Base-by-base conservation (phyloP, 129 eudicot species). In the Flaveria bidentis region DNA sequence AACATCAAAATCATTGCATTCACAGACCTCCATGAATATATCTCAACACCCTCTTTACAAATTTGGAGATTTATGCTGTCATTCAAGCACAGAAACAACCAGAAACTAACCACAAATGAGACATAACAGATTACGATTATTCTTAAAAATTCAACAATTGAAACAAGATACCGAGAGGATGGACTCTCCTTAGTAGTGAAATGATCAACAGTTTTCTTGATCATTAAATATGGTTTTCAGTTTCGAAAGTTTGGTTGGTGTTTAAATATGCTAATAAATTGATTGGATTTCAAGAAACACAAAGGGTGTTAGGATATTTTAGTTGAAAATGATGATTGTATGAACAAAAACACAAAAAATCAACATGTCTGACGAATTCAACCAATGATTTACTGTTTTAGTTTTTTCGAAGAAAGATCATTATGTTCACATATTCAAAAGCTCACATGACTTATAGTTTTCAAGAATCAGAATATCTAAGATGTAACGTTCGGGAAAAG, bases 161-260 rank as follows among this genome's bases (percentile, higher is more conserved):
- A 49, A 11, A 11, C n/a, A 49, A 49, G 14, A 49, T 49, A 11
- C 17, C 5, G 4, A 16, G 33, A 28, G 33, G 33, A 28, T 3
- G 33, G 33, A 28, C 0, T 28, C 33, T 28, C 33, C 33, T 5
- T 39, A 2, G 7, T 39, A n/a, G 71, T 74, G 57, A 74, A 25
- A 74, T n/a, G 9, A 74, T 66, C 39, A 76, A 76, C 80, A 76
- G 74, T 76, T 77, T 44, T 77, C 12, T 79, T 79, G 74, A 72
- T 30, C 79, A 80, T 73, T 80, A 33, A 33, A 33, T 33, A 80
- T 80, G 33, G 49, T 26, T 60, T 80, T 80, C 83, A 15, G 79
- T 80, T 64, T 52, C 74, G 41, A 49, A 78, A 46, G 26, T 28
- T 44, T 77, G 71, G 47, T 64, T 42, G 16, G 60, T 78, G 39